phyloP scores from a whole-genome alignment of 768 basidiomycete species.

The Mycena crocata region DNA sequence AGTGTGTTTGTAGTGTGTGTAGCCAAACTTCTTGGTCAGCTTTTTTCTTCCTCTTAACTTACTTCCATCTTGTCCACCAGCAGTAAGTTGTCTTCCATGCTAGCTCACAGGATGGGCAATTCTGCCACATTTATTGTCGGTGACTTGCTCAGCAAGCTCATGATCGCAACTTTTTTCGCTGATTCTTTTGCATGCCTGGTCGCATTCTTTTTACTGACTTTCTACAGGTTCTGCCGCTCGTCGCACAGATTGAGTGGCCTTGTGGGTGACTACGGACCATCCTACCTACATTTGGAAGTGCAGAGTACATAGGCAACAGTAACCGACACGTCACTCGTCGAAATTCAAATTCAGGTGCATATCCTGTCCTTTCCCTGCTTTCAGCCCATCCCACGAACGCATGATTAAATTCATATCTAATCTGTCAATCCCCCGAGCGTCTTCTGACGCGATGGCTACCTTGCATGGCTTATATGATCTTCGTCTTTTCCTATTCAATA shows the following conservation, averaged over 20 bases:
- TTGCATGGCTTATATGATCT: conserved; percentile 39
- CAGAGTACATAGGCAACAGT: no score
- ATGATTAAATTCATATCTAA: conserved; percentile 50
- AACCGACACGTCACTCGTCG: no score
- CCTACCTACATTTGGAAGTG: no score
- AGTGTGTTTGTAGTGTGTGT: no score
- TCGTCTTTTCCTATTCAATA: neutral
- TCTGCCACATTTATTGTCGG: conserved; percentile 78
- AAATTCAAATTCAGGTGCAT: conserved; percentile 8
- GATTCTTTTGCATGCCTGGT: conserved; percentile 42
- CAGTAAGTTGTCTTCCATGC: neutral
- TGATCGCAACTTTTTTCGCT: conserved; percentile 67
- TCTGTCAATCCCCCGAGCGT: conserved; percentile 70
- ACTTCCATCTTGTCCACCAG: neutral
- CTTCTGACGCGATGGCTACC: conserved; percentile 40
- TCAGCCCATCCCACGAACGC: neutral
- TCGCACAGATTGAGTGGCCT: neutral
- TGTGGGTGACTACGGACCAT: conserved; percentile 14
- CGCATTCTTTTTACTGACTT: conserved; percentile 24
- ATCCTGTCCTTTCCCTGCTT: neutral
- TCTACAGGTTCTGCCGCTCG: conserved; percentile 4
- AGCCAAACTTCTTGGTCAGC: neutral
- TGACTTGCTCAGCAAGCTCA: conserved; percentile 53
- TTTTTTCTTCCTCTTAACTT: neutral
- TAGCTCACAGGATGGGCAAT: neutral